A percentile compares a stretch with the other conserved stretches of the same genome.
These are phyloP conservation scores for Tuber microsphaerosporum DNA, from an alignment of 495 filamentous ascomycete species.

Conservation along the genomic window DNA sequence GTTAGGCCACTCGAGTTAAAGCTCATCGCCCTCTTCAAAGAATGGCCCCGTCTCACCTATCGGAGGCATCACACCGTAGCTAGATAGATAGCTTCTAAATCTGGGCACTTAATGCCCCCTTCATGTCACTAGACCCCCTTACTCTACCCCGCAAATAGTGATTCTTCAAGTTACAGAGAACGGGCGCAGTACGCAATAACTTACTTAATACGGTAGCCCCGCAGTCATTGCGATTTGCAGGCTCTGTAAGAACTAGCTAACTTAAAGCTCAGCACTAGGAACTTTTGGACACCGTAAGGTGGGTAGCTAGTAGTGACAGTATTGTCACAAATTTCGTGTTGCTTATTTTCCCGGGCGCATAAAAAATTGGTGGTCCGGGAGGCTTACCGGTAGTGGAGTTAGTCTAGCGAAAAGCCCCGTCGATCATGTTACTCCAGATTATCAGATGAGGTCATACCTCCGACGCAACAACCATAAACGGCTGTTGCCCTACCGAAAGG, in stretches of 20 bases:
- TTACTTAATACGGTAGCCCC: too few species aligned
- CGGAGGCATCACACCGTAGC: background rate
- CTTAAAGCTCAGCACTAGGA: background rate
- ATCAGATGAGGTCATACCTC: slow-evolving; percentile 1
- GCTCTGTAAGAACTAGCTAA: background rate
- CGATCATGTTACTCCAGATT: background rate
- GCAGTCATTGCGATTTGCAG: background rate
- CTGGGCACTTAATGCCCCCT: background rate
- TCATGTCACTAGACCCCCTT: background rate
- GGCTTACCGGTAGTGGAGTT: background rate
- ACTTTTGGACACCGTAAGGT: background rate
- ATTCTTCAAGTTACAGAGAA: background rate
- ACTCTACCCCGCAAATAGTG: background rate
- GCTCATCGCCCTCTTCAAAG: background rate
- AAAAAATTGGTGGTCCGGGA: background rate
- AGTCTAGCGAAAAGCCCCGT: background rate
- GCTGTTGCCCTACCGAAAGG: background rate
- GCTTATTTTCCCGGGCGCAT: background rate
- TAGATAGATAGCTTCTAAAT: background rate
- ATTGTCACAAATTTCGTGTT: background rate
- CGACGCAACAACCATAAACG: background rate
- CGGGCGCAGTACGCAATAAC: background rate
- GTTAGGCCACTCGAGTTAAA: background rate
- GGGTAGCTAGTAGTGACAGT: background rate
- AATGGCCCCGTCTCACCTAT: background rate